These are phyloP conservation scores for Scytalidium sp. DNA, from an alignment of 2,329 filamentous ascomycete genomes.

Conservation along the genomic window DNA sequence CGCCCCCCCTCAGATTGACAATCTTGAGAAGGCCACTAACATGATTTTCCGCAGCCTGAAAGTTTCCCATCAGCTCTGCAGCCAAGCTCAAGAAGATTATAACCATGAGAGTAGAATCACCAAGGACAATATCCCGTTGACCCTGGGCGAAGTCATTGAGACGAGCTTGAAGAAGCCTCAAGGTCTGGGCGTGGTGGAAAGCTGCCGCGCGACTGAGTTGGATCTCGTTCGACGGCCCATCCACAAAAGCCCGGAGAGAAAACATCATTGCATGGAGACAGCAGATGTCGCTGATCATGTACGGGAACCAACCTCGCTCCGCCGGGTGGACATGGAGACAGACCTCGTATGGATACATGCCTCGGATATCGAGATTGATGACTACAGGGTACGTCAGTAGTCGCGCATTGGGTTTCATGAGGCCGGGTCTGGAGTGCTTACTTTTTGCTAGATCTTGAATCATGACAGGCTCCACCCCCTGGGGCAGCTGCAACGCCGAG, in stretches of 20 bases:
- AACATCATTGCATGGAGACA: conserved; percentile 3
- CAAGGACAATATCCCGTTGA: conserved; percentile 30
- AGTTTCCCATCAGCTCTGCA: conserved; percentile 26
- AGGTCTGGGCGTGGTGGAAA: neutral
- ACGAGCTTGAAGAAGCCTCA: conserved; percentile 4
- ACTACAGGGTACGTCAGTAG: neutral
- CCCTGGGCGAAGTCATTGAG: conserved; percentile 17
- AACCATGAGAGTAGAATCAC: conserved; percentile 26
- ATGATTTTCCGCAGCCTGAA: conserved; percentile 24
- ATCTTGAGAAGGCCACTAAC: conserved; percentile 35
- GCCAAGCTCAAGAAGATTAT: conserved; percentile 28
- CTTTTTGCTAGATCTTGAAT: neutral
- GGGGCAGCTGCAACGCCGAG: no score
- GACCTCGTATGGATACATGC: conserved; percentile 5
- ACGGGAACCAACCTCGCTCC: conserved; percentile 4
- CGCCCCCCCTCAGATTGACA: conserved; percentile 32
- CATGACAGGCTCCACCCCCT: neutral
- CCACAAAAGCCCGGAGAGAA: neutral
- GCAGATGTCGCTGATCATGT: conserved; percentile 5
- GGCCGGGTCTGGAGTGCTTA: neutral
- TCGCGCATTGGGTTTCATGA: neutral
- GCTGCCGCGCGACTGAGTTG: no score
- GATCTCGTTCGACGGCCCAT: neutral
- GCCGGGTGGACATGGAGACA: conserved; percentile 2
- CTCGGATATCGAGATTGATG: neutral